Evolutionary conservation across 768 basidiomycete species (phyloP).

Genomic region (Russula dissimulans): DNA sequence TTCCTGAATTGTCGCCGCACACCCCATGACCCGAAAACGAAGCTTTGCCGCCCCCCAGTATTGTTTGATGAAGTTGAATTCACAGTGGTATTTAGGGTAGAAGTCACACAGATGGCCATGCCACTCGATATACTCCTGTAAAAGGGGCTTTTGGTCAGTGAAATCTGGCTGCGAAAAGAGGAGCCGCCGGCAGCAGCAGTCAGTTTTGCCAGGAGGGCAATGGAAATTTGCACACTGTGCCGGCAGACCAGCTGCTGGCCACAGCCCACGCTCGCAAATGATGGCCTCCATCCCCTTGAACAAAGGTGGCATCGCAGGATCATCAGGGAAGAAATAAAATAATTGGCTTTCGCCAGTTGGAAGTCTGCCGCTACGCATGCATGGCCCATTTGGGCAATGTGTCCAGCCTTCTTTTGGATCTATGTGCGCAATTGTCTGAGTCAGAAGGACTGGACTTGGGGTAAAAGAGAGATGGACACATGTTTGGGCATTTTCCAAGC

Average conservation of each 20-base stretch:
- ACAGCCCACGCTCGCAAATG: neutral
- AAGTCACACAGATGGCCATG: neutral
- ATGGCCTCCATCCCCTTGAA: neutral
- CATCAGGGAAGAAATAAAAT: neutral
- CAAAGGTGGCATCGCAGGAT: neutral
- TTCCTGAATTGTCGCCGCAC: too few species aligned
- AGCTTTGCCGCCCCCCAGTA: too few species aligned
- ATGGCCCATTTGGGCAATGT: neutral
- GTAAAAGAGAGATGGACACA: neutral
- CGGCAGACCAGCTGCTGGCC: neutral
- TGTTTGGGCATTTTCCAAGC: neutral
- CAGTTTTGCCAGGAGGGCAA: neutral
- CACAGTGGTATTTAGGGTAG: neutral
- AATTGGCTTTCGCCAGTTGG: too few species aligned
- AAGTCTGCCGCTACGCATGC: neutral
- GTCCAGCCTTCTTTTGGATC: too few species aligned
- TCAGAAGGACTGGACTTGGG: neutral
- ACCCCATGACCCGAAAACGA: too few species aligned
- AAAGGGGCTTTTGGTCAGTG: neutral
- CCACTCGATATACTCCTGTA: neutral
- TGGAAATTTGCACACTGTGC: too few species aligned
- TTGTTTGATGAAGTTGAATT: neutral
- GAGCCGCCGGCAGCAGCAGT: neutral
- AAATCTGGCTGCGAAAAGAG: neutral
- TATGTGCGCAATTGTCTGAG: too few species aligned